A percentile compares a stretch with the other conserved stretches of the same genome.
phyloP scores from a whole-genome alignment of 2,329 filamentous ascomycete species.

The Botrytis porri region DNA sequence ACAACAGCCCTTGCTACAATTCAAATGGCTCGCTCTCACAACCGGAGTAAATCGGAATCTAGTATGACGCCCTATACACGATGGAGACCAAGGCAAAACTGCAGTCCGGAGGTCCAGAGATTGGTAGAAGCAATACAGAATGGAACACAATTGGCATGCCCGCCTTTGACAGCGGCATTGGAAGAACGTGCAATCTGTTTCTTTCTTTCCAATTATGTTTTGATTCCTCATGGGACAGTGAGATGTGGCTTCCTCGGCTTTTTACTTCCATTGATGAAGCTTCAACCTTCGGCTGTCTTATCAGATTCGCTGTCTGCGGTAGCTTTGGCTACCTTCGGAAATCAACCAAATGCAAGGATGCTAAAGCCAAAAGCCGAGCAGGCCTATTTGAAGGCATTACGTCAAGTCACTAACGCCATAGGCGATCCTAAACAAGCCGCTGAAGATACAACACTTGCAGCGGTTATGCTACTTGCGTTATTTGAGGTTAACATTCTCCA shows the following conservation, averaged over 20 bases:
- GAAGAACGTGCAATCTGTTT: slow-evolving; percentile 20
- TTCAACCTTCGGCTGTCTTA: slow-evolving; percentile 8
- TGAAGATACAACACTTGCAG: slow-evolving; percentile 16
- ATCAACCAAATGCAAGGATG: slow-evolving; percentile 18
- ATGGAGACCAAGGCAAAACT: slow-evolving; percentile 10
- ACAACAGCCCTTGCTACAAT: not conserved
- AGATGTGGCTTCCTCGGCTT: slow-evolving; percentile 15
- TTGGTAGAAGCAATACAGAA: slow-evolving; percentile 13
- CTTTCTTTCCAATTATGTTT: slow-evolving; percentile 19
- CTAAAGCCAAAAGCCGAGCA: slow-evolving; percentile 17
- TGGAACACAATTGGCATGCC: not conserved
- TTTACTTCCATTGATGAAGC: slow-evolving; percentile 17
- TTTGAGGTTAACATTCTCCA: slow-evolving; percentile 3
- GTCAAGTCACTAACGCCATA: slow-evolving; percentile 9
- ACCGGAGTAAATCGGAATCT: not conserved
- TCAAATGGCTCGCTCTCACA: not conserved
- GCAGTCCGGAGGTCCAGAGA: not conserved
- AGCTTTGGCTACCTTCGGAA: slow-evolving; percentile 15
- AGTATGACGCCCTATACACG: not conserved
- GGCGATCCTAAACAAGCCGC: slow-evolving; percentile 8
- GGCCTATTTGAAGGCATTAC: slow-evolving; percentile 16
- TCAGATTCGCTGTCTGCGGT: slow-evolving; percentile 8
- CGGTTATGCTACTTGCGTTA: slow-evolving; percentile 14
- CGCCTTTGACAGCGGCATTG: slow-evolving; percentile 13
- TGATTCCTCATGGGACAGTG: slow-evolving; percentile 11